A percentile compares a stretch with the other conserved stretches of the same genome.
These are phyloP conservation scores for Colletotrichum sp. DNA, from an alignment of 2,329 filamentous ascomycete genomes.

Conservation along the genomic window DNA sequence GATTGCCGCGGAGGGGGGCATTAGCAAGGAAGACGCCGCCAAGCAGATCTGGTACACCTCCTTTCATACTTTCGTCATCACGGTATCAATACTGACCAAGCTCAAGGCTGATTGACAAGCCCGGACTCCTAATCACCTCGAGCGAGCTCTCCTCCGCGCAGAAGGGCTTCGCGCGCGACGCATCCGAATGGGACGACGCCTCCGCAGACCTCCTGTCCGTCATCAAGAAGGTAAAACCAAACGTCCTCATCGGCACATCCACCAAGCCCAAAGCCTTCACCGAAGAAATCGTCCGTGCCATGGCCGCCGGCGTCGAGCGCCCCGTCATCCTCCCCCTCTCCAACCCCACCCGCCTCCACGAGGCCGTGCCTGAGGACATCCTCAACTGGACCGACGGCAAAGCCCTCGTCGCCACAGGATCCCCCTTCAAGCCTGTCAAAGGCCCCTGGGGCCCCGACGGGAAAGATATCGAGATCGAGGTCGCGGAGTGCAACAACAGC, in stretches of 20 bases:
- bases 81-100: not conserved
- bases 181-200: slow-evolving; percentile 66
- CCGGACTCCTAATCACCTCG: slow-evolving; percentile 72
- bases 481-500: slow-evolving; percentile 88
- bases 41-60: slow-evolving; percentile 75
- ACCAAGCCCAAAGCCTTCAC: slow-evolving; percentile 81
- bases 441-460: slow-evolving; percentile 58
- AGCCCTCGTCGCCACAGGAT: slow-evolving; percentile 82
- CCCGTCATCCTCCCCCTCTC: slow-evolving; percentile 85
- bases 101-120: slow-evolving; percentile 78
- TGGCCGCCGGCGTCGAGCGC: slow-evolving; percentile 73
- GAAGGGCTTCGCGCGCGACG: slow-evolving; percentile 67
- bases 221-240: slow-evolving; percentile 74
- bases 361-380: slow-evolving; percentile 79
- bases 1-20: slow-evolving; percentile 71
- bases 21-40: slow-evolving; percentile 74
- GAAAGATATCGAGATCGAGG: slow-evolving; percentile 46
- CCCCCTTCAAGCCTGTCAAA: slow-evolving; percentile 78
- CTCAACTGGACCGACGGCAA: slow-evolving; percentile 79
- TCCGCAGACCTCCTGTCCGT: slow-evolving; percentile 67
- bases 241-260: slow-evolving; percentile 84
- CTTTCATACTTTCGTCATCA: accelerated
- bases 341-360: slow-evolving; percentile 84
- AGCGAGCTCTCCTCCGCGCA: slow-evolving; percentile 72
- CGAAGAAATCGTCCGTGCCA: slow-evolving; percentile 73